Evolutionary conservation across 1,139 yeast genomes (phyloP).

Genomic region (Debaryomyces nepalensis): DNA sequence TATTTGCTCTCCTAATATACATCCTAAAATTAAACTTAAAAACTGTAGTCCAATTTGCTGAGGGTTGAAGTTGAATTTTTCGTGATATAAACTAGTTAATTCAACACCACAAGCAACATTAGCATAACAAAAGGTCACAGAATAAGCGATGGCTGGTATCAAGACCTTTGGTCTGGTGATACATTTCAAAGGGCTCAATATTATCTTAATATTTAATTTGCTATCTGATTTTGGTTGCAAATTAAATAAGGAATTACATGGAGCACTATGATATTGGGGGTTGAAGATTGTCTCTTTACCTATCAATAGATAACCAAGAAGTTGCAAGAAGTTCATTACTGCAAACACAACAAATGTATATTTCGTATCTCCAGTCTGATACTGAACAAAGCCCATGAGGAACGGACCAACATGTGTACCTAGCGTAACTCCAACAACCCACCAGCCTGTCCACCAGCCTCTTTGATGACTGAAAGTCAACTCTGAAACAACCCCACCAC

Average conservation of each 20-base stretch:
- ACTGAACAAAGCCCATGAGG: constrained; percentile 27
- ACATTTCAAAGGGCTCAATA: constrained; percentile 19
- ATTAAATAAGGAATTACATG: constrained; percentile 2
- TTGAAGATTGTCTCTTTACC: constrained; percentile 25
- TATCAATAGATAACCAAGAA: constrained; percentile 21
- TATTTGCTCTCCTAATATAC: constrained; percentile 24
- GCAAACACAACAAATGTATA: constrained; percentile 23
- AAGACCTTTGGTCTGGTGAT: constrained; percentile 17
- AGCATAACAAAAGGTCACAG: constrained; percentile 23
- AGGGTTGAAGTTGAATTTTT: constrained; percentile 22
- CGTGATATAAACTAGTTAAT: constrained; percentile 21
- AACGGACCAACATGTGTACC: constrained; percentile 28
- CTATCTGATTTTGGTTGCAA: constrained; percentile 13
- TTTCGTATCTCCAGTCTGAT: constrained; percentile 19
- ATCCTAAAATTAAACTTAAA: constrained; percentile 23
- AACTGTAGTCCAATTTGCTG: constrained; percentile 27
- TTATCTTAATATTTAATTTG: constrained; percentile 13
- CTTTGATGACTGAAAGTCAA: constrained; percentile 27
- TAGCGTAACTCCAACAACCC: constrained; percentile 25
- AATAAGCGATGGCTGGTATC: constrained; percentile 24
- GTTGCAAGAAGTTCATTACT: constrained; percentile 22
- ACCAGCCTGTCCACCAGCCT: constrained; percentile 27
- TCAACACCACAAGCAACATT: constrained; percentile 28
- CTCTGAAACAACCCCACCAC: constrained; percentile 25
- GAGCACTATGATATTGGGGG: constrained; percentile 1